Base-by-base conservation (phyloP, 2,329 filamentous ascomycete genomes). In the Neoarthrinium moseri region DNA sequence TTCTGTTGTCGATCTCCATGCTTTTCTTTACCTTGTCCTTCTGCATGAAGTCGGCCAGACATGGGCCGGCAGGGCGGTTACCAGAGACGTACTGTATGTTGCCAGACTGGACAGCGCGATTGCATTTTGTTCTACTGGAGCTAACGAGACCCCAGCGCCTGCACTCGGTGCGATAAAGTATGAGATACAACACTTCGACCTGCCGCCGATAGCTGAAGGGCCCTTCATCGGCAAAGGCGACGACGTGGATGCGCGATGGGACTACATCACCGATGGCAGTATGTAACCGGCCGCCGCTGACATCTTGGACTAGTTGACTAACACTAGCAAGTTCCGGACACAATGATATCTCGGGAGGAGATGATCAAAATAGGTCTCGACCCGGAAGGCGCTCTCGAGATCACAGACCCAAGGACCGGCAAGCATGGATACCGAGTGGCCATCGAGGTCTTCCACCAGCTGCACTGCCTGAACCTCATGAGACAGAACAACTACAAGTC, bases 371-470 rank as follows among this genome's bases (percentile, higher is more conserved):
- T 84, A 1, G 72, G 73, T 4, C 64, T 75, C 4, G 75, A 80
- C 50, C 74, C 75, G 2, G 60, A 66, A 29, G 63, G 72, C 18
- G 77, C 77, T 1, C 66, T 83, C n/a, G 75, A 73, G 54, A 74
- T 81, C 51, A 76, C 72, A 8, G 68, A 83, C 51, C 74, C 78
- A 5, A 68, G 66, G 35, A 80, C 80, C 2, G 81, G 79, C 15
- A 69, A 77, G 46, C 71, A 73, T 29, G 80, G 80, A 1, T 84
- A 82, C 53, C 70, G 80, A n/a, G 78, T 80, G 0, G 80, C 74
- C 1, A 63, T 81, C 3, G 77, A 81, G 55, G 77, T 80, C 0
- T 81, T 81, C 61, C 78, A 81, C 59, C 76, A 76, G 54, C 65
- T 78, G 26, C 74, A 76, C 55, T 77, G 74, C 58, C 62, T 77